Conservation (phyloP, 495 filamentous ascomycete species). For the Hypoxylon perforatum region DNA sequence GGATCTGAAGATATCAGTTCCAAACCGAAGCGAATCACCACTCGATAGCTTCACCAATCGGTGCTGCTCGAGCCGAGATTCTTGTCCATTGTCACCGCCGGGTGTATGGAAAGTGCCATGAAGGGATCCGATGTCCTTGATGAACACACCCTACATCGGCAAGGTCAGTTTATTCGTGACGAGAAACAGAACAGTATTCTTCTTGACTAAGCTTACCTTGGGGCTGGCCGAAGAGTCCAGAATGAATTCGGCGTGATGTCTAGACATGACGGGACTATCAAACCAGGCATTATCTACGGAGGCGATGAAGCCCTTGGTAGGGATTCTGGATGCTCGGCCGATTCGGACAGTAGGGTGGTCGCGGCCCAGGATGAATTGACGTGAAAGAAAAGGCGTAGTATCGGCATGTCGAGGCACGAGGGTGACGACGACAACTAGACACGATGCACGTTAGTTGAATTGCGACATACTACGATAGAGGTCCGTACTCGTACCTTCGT, state of each 20-base stretch:
- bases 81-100: slow-evolving; percentile 37
- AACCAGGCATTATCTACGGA: slow-evolving; percentile 74
- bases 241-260: slow-evolving; percentile 74
- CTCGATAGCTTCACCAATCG: slow-evolving; percentile 32
- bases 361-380: slow-evolving; percentile 45
- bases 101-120: slow-evolving; percentile 65
- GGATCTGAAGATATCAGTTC: slow-evolving; percentile 56
- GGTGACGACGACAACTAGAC: slow-evolving; percentile 35
- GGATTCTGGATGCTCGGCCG: slow-evolving; percentile 54
- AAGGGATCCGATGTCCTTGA: slow-evolving; percentile 65
- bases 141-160: slow-evolving; percentile 50
- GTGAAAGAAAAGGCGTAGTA: slow-evolving; percentile 31
- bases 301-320: slow-evolving; percentile 52
- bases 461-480: neutral
- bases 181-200: neutral
- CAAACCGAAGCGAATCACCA: slow-evolving; percentile 60
- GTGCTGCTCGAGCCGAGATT: slow-evolving; percentile 22
- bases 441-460: slow-evolving; percentile 1
- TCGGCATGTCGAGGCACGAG: slow-evolving; percentile 24
- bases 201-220: slow-evolving; percentile 8
- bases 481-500: slow-evolving; percentile 19
- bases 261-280: slow-evolving; percentile 83
- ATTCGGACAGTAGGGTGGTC: slow-evolving; percentile 42
- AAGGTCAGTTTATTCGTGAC: slow-evolving; percentile 31
- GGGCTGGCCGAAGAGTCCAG: slow-evolving; percentile 47